Conservation (phyloP, 2,329 filamentous ascomycete species). For the Achaetomium macrosporum region DNA sequence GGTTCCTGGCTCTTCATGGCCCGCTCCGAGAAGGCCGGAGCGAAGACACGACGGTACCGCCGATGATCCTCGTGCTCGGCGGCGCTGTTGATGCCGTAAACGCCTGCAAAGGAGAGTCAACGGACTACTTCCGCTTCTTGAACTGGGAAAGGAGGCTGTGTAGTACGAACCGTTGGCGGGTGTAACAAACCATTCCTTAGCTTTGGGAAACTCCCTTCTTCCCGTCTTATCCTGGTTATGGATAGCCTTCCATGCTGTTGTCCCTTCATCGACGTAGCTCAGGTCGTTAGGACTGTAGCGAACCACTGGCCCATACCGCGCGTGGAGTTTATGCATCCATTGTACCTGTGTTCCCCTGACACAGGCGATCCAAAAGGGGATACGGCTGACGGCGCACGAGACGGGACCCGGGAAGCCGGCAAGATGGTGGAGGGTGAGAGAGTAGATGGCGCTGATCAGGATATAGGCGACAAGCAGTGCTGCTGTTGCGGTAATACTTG, state of each 20-base stretch:
- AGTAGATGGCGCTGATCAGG: not conserved
- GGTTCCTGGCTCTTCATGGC: not conserved
- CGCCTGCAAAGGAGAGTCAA: not conserved
- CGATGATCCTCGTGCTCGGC: not conserved
- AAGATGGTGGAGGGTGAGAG: not conserved
- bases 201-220: not conserved
- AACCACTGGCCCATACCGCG: not conserved
- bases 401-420: not conserved
- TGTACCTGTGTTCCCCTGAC: not conserved
- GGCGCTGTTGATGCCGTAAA: not conserved
- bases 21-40: not conserved
- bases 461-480: not conserved
- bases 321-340: not conserved
- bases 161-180: not conserved
- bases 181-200: not conserved
- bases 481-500: not conserved
- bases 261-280: not conserved
- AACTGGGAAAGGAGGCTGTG: not conserved
- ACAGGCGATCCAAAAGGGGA: constrained; percentile 1
- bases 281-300: not conserved
- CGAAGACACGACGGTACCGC: not conserved
- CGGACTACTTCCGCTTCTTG: too few species aligned
- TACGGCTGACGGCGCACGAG: not conserved
- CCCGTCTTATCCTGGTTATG: not conserved
- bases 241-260: not conserved